Evolutionary conservation across 1,139 yeast species (phyloP).

Genomic region (Yamadazyma diddensiae): DNA sequence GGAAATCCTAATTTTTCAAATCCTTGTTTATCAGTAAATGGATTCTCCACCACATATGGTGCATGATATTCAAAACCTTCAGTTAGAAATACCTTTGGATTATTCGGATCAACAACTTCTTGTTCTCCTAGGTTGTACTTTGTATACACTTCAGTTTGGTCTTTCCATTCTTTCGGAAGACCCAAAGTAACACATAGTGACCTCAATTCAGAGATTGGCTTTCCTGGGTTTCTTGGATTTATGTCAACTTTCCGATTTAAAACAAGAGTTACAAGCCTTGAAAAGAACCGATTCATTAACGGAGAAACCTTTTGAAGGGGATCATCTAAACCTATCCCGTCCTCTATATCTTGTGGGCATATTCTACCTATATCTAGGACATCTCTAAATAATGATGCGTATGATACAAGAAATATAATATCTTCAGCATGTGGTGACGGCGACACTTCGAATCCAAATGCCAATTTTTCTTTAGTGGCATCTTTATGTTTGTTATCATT

Average conservation of each 20-base stretch:
- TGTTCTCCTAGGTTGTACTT: slow-evolving; percentile 12
- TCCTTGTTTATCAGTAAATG: slow-evolving; percentile 31
- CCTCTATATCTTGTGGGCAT: slow-evolving; percentile 50
- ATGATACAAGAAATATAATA: slow-evolving; percentile 40
- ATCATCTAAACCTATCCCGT: slow-evolving; percentile 38
- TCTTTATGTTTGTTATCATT: slow-evolving; percentile 17
- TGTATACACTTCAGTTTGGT: slow-evolving; percentile 15
- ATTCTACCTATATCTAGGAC: slow-evolving; percentile 28
- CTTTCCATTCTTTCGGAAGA: slow-evolving; percentile 48
- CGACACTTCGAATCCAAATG: slow-evolving; percentile 27
- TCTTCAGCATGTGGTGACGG: slow-evolving; percentile 44
- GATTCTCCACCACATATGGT: slow-evolving; percentile 24
- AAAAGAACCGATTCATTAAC: slow-evolving; percentile 34
- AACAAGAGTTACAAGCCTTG: slow-evolving; percentile 33
- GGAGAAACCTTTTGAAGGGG: slow-evolving; percentile 22
- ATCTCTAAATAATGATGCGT: slow-evolving; percentile 40
- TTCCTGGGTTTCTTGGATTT: slow-evolving; percentile 16
- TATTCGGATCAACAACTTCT: slow-evolving; percentile 13
- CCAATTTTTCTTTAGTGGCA: slow-evolving; percentile 21
- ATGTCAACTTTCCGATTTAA: slow-evolving; percentile 41
- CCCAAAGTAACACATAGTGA: slow-evolving; percentile 33
- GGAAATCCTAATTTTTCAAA: slow-evolving; percentile 44
- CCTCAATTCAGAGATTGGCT: slow-evolving; percentile 42
- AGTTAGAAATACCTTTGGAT: slow-evolving; percentile 33
- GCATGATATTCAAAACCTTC: slow-evolving; percentile 14